phyloP scores from a whole-genome alignment of 192 early-diverging fungal species.

The Linnemannia elongata region DNA sequence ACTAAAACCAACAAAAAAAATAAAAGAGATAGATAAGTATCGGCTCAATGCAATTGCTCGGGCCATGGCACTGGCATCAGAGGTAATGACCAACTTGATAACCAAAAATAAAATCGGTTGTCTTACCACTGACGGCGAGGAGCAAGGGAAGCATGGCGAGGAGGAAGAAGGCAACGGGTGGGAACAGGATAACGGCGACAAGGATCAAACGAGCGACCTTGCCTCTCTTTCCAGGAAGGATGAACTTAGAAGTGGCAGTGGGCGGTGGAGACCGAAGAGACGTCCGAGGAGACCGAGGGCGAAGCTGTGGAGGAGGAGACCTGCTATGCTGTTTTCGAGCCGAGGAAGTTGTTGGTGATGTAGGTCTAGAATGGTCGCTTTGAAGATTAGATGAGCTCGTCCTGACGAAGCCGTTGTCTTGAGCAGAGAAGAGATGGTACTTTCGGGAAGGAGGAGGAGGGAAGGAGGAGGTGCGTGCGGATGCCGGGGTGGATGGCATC shows the following conservation, averaged over 20 bases:
- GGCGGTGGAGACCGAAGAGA: background rate
- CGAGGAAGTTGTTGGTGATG: background rate
- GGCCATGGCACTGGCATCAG: background rate
- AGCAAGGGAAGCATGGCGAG: constrained; percentile 47
- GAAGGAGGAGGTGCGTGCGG: background rate
- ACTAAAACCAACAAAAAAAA: background rate
- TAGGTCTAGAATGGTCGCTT: background rate
- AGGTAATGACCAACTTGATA: background rate
- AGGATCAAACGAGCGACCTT: constrained; percentile 39
- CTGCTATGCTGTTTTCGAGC: background rate
- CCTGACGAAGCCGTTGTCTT: background rate
- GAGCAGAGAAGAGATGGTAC: background rate
- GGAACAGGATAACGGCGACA: constrained; percentile 41
- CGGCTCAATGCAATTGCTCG: background rate
- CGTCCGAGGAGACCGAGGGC: constrained; percentile 2
- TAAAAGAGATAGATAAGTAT: background rate
- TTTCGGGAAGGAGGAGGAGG: background rate
- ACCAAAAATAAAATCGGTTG: background rate
- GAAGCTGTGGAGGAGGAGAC: background rate
- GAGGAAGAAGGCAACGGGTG: constrained; percentile 35
- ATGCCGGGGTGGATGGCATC: background rate
- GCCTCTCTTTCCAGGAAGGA: constrained; percentile 51
- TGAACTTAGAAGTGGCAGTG: background rate
- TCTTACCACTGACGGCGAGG: constrained; percentile 33
- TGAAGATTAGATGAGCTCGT: background rate